Base-by-base conservation (phyloP, 2,329 filamentous ascomycete species). In the Arachnomyces sp. region DNA sequence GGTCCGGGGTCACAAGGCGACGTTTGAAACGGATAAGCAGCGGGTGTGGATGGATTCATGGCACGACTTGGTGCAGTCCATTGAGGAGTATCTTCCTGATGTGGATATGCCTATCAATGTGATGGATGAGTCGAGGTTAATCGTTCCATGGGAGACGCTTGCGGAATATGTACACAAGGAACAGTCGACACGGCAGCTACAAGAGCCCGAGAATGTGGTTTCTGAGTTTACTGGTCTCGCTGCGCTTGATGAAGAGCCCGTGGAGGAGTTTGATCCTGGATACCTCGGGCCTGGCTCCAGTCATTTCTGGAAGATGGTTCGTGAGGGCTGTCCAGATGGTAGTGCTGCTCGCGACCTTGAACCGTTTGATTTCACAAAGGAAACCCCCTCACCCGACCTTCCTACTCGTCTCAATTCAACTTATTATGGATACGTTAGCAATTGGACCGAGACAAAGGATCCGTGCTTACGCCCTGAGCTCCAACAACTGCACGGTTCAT, bases 121-220 rank as follows among this genome's bases (percentile, higher is more conserved):
- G 28, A 71, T 72, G 67, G 70, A 72, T 40, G 67, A 72, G 51
- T 63, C 63, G 28, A 58, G 69, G 2, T 47, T 73, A 5, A 57
- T 72, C 12, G 66, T 70, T 3, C 65, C 66, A 0, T 71, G 63
- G 61, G 68, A 72, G 36, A 58, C 61, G 15, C 63, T 72, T 11
- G 53, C 63, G 30, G 53, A 50, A 14, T 64, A 66, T 43, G 57
- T 67, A 43, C 36, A 48, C 6, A 56, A 47, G 28, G 66, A 61
- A 38, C 40, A 47, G 2, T 41, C 40, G 29, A 54, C 39, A n/a
- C 55, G 57, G 40, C 52, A 45, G 17, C 38, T 63, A 7, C 43
- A 58, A 3, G 50, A 56, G 7, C 38, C 41, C 2, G 33, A 43
- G 3, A 45, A 66, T 11, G 50, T 63, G 28, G 52, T 60, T 45